phyloP scores from a whole-genome alignment of 441 rosid genomes.

The Flueggea neowawraea region DNA sequence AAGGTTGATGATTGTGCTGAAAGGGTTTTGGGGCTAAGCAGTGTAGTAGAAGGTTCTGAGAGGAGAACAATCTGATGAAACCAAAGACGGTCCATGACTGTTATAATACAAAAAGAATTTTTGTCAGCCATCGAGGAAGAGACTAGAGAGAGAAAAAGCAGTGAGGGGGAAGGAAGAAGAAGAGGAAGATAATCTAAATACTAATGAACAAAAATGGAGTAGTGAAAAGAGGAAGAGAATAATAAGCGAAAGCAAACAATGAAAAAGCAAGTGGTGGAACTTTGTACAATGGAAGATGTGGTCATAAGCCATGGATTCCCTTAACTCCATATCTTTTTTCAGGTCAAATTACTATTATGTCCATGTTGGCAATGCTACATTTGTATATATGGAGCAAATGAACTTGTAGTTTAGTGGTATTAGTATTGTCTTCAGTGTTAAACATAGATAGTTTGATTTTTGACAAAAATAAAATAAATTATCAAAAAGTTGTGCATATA shows the following conservation, averaged over 20 bases:
- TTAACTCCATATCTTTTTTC: conserved; percentile 21
- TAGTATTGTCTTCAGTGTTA: too few relatives aligned
- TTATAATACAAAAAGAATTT: conserved; percentile 23
- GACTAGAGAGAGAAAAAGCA: background rate
- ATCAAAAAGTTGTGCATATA: too few relatives aligned
- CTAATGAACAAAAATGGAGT: background rate
- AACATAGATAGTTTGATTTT: too few relatives aligned
- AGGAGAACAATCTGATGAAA: conserved; percentile 39
- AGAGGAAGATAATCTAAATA: conserved; percentile 4
- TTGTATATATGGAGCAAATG: too few relatives aligned
- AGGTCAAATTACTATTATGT: conserved; percentile 8
- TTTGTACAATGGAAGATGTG: conserved; percentile 25
- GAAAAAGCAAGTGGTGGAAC: conserved; percentile 18
- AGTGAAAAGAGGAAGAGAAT: conserved; percentile 3
- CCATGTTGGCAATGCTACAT: background rate
- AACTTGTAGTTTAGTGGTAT: too few relatives aligned
- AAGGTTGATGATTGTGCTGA: too few relatives aligned
- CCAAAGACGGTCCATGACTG: conserved; percentile 61
- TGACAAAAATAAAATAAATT: too few relatives aligned
- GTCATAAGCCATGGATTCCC: conserved; percentile 22
- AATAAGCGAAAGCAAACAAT: conserved; percentile 2
- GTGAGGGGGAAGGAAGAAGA: background rate
- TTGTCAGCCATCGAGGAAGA: conserved; percentile 26
- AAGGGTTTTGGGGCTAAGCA: conserved; percentile 17
- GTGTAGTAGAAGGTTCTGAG: conserved; percentile 20